Base-by-base conservation (phyloP, 495 filamentous ascomycete species). In the Podospora appendiculata region DNA sequence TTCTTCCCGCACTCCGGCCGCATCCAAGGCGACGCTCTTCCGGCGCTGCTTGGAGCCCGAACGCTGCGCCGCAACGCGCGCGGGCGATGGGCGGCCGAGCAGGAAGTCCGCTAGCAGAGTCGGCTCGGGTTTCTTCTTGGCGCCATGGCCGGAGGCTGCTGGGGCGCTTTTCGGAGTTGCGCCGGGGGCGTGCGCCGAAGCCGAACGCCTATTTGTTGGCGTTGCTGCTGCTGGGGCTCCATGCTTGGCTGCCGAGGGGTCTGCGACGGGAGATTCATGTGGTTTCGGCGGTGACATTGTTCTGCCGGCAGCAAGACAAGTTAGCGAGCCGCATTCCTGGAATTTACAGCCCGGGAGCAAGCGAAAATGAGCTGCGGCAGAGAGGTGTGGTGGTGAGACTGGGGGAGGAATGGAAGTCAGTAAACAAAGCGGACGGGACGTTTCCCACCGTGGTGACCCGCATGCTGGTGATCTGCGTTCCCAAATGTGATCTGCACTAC, bases 21-120 rank as follows among this genome's bases (percentile, higher is more conserved):
- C 61, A 49, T 76, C 74, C 4, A 62, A 41, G 18, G 61, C 61
- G 45, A 73, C 58, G 49, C 68, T 72, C 53, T 69, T 71, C 47
- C 71, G 65, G 1, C 74, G 67, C 40, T 70, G 68, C n/a, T 61
- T 64, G 19, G 65, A 60, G 14, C 65, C 58, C 39, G 62, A 58
- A 8, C 71, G 67, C 55, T 70, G 63, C 14, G 70, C 73, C 0
- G 67, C 66, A 6, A 69, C 36, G 38, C 76, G 71, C 11, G 67
- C 64, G 1, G 77, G 67, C 12, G 71, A 73, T 16, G 70, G 78
- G 36, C 77, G 70, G 17, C 78, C 78, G 13, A 80, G 65, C 13
- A 81, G 58, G 53, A 81, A 81, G 54, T 80, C 78, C 34, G 63
- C 65, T 9, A 81, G 67, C 9, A 80, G 63, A 11, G 70, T 78